phyloP scores from a whole-genome alignment of 1,284 basidiomycete species.

The Cutaneotrichosporon cutaneum region DNA sequence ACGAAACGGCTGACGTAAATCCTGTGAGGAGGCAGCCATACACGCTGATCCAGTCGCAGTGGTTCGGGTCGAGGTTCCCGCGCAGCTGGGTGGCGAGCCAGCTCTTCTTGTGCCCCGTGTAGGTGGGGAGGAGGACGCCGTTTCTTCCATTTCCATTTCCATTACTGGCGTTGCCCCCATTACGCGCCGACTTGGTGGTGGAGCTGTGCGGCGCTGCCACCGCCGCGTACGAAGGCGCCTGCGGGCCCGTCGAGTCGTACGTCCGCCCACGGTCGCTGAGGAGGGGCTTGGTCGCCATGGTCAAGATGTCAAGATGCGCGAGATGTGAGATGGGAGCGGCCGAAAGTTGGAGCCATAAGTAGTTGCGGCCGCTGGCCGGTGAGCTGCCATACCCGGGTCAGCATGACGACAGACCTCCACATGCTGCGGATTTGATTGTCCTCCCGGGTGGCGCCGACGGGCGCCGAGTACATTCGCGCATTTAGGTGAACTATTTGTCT shows the following conservation, averaged over 20 bases:
- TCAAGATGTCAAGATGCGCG: neutral
- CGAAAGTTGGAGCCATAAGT: too few species aligned
- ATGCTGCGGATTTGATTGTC: neutral
- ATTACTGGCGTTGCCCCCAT: neutral
- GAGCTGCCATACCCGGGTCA: neutral
- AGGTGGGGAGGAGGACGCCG: neutral
- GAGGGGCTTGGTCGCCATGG: neutral
- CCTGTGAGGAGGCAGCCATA: constrained; percentile 84
- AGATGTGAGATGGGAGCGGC: neutral
- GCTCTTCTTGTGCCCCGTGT: neutral
- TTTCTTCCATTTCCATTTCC: neutral
- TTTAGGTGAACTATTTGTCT: too few species aligned
- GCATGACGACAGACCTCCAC: neutral
- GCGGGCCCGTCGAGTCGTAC: neutral
- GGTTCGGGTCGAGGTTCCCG: constrained; percentile 59
- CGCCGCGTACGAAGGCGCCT: neutral
- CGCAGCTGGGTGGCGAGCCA: neutral
- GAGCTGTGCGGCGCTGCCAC: neutral
- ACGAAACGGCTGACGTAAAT: constrained; percentile 71
- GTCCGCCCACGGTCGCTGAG: neutral
- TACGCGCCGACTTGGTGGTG: neutral
- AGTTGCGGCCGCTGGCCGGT: too few species aligned
- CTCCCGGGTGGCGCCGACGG: neutral
- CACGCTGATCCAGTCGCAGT: constrained; percentile 63
- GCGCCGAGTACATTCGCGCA: neutral